Evolutionary conservation across 2,329 filamentous ascomycete genomes (phyloP).

Genomic region (Trematosphaeria pertusa): DNA sequence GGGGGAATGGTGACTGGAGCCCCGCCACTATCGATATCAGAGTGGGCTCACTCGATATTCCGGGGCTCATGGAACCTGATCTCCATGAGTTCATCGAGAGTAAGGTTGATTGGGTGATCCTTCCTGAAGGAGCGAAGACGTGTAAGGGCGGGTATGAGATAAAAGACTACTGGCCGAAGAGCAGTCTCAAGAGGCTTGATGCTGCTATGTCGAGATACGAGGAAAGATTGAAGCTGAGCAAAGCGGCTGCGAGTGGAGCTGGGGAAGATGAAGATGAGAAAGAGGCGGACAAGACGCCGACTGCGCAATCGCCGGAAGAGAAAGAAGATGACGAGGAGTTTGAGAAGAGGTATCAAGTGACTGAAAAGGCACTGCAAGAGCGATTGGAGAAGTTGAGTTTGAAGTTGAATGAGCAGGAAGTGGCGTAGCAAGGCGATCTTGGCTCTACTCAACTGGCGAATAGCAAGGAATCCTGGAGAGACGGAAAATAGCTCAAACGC

Average conservation of each 20-base stretch:
- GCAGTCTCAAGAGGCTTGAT: constrained; percentile 34
- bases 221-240: constrained; percentile 5
- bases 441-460: too few species aligned
- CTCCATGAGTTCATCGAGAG: constrained; percentile 34
- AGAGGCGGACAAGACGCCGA: constrained; percentile 38
- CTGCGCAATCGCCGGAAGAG: constrained; percentile 22
- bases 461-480: too few species aligned
- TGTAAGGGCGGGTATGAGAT: constrained; percentile 16
- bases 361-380: constrained; percentile 35
- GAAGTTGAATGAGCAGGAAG: constrained; percentile 29
- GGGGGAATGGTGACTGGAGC: constrained; percentile 20
- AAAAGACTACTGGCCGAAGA: constrained; percentile 33
- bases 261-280: constrained; percentile 12
- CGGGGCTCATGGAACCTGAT: constrained; percentile 39
- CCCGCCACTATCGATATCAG: constrained; percentile 21
- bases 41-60: constrained; percentile 37
- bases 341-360: constrained; percentile 33
- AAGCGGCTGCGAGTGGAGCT: not conserved
- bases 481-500: too few species aligned
- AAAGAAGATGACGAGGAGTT: constrained; percentile 39
- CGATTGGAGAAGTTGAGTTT: constrained; percentile 37
- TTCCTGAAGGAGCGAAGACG: constrained; percentile 32
- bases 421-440: not conserved
- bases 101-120: constrained; percentile 37
- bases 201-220: constrained; percentile 15